Evolutionary conservation across 2,329 filamentous ascomycete genomes (phyloP).

Genomic region (Microsporum audouinii): DNA sequence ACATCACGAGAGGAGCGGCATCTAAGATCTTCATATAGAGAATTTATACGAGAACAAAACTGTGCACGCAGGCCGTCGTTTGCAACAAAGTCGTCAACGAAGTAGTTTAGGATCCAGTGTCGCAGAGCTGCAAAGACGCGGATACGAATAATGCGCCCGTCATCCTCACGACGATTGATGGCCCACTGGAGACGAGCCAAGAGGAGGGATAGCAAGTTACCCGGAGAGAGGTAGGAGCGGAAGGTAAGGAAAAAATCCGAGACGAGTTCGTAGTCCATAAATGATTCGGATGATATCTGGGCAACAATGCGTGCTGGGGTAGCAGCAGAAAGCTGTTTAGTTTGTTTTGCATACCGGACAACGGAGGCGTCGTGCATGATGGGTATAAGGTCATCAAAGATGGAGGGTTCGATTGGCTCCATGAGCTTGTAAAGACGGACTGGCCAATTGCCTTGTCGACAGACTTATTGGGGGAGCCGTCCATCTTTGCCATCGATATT

Average conservation of each 20-base stretch:
- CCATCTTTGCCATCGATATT: conserved; percentile 36
- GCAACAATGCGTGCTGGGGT: conserved; percentile 84
- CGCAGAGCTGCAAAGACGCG: conserved; percentile 88
- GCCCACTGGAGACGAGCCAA: conserved; percentile 82
- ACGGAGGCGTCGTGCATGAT: conserved; percentile 72
- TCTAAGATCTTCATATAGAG: conserved; percentile 43
- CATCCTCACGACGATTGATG: conserved; percentile 64
- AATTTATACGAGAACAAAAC: conserved; percentile 74
- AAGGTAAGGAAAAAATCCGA: conserved; percentile 98
- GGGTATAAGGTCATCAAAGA: conserved; percentile 72
- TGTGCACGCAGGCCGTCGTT: conserved; percentile 60
- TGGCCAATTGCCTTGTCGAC: background rate
- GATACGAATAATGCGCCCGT: conserved; percentile 86
- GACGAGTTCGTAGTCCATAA: conserved; percentile 91
- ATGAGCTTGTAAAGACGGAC: conserved; percentile 39
- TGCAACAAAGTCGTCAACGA: conserved; percentile 80
- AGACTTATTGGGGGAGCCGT: background rate
- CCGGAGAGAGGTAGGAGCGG: conserved; percentile 68
- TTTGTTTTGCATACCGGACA: conserved; percentile 64
- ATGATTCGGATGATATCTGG: conserved; percentile 90
- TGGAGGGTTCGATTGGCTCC: conserved; percentile 49
- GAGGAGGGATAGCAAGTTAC: conserved; percentile 69
- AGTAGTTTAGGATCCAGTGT: conserved; percentile 98
- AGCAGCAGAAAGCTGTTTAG: conserved; percentile 70
- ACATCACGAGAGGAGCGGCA: conserved; percentile 42